Evolutionary conservation across 1,284 basidiomycete species (phyloP).

Genomic region (Moesziomyces sp.): DNA sequence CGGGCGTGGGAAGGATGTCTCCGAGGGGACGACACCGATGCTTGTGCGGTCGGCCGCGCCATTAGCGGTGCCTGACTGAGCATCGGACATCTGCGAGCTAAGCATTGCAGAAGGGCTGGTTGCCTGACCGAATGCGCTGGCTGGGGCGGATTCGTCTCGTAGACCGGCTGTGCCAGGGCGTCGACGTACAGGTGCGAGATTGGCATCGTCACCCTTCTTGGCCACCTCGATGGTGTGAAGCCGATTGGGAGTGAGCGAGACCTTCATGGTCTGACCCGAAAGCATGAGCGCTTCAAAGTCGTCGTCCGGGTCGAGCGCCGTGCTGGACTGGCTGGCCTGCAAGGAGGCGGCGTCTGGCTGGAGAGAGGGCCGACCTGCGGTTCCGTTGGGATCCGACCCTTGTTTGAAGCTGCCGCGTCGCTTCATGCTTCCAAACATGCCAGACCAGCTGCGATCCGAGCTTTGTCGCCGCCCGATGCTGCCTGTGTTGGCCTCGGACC

Average conservation of each 20-base stretch:
- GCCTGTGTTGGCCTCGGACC: slow-evolving; percentile 5
- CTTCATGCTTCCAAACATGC: slow-evolving; percentile 47
- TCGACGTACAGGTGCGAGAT: slow-evolving; percentile 20
- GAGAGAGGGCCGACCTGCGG: slow-evolving; percentile 12
- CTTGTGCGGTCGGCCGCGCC: slow-evolving; percentile 6
- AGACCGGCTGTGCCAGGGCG: slow-evolving; percentile 44
- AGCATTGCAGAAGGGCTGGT: slow-evolving; percentile 18
- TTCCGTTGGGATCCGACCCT: slow-evolving; percentile 32
- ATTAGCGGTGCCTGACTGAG: neutral
- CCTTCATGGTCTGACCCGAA: slow-evolving; percentile 70
- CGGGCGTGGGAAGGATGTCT: slow-evolving; percentile 16
- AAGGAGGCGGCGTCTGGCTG: slow-evolving; percentile 6
- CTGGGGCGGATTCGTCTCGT: slow-evolving; percentile 18
- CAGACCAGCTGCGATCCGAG: slow-evolving; percentile 46
- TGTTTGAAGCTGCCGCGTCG: slow-evolving; percentile 56
- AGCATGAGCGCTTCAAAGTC: slow-evolving; percentile 62
- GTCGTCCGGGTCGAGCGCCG: slow-evolving; percentile 40
- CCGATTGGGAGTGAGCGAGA: slow-evolving; percentile 83
- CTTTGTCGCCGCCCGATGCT: slow-evolving; percentile 35
- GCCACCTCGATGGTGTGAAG: slow-evolving; percentile 59
- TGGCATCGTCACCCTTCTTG: slow-evolving; percentile 31
- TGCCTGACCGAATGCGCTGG: slow-evolving; percentile 9
- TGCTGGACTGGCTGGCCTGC: slow-evolving; percentile 3
- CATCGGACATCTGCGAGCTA: slow-evolving; percentile 8
- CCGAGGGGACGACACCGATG: slow-evolving; percentile 15